Evolutionary conservation across 257 asterid genomes (phyloP), one percentile per base, ranked within the genome.

Genomic region (Cynanchum wilfordii): DNA sequence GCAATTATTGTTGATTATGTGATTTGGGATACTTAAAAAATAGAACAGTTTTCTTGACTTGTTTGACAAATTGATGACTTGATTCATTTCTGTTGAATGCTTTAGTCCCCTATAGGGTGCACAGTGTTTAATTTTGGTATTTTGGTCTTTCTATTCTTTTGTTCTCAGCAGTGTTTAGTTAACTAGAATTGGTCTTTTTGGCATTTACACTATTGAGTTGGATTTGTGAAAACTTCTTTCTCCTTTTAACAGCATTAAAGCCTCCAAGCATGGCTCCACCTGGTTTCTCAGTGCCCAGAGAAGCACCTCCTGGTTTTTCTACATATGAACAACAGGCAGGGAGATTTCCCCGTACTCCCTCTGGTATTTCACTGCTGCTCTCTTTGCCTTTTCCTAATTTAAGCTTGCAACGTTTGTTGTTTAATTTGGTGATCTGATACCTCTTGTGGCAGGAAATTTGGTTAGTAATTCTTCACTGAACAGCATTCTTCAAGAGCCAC

Each of bases 251-350:
- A 93, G 98, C 78, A 68, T 75, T 79, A 66, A 89, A 90, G 79
- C 49, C 87, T 69, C 97, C 86, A 80, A 77, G 84, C 79, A 77
- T 87, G 80, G 90, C 86, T 75, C 97, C 98, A 1, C 95, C 98
- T 25, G 96, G 98, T 38, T 88, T 93, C 87, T 77, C 92, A 4
- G 76, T 80, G 74, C 84, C 92, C 47, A 85, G 96, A 80, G 96
- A 87, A 73, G 89, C 90, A 66, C 97, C 97, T 69, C 96, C 96
- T 22, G 96, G 97, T 49, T 93, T 90, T 79, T 82, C 90, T 2
- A 25, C 87, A 68, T 58, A 81, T 52, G 94, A 88, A 69, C 86
- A 89, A 75, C 38, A 33, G 38, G 73, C 80, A 5, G 82, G 85
- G 54, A 52, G 78, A 47, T 76, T 85, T 47, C 72, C 85, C 66